These are phyloP conservation scores for Trichothecium roseum DNA, from an alignment of 2,329 filamentous ascomycete genomes.

Conservation along the genomic window DNA sequence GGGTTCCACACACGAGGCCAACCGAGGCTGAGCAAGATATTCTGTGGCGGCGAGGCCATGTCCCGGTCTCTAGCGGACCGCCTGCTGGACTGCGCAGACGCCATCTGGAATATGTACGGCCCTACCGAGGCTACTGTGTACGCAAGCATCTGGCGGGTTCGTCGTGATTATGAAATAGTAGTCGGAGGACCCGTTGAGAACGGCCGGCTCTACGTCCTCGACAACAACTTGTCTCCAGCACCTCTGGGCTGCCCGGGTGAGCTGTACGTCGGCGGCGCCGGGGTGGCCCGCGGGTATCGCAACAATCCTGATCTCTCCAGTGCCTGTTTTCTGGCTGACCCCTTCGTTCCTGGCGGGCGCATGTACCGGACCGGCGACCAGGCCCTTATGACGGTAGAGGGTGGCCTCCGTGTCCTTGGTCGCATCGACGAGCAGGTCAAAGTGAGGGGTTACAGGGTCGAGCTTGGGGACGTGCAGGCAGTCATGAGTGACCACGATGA, in stretches of 20 bases:
- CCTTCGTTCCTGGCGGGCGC: slow-evolving; percentile 5
- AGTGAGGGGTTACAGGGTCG: slow-evolving; percentile 11
- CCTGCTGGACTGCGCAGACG: slow-evolving; percentile 6
- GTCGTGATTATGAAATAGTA: slow-evolving; percentile 8
- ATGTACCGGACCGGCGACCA: slow-evolving; percentile 13
- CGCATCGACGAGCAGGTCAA: slow-evolving; percentile 13
- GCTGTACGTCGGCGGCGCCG: slow-evolving; percentile 19
- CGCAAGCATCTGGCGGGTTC: slow-evolving; percentile 12
- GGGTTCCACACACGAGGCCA: slow-evolving; percentile 7
- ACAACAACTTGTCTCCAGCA: slow-evolving; percentile 19
- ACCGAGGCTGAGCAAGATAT: slow-evolving; percentile 7
- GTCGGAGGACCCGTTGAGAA: slow-evolving; percentile 12
- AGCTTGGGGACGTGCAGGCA: slow-evolving; percentile 11
- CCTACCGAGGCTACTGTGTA: slow-evolving; percentile 15
- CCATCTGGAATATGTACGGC: slow-evolving; percentile 17
- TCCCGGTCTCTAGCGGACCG: slow-evolving; percentile 6
- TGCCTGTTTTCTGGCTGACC: slow-evolving; percentile 5
- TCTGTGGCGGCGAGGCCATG: slow-evolving; percentile 8
- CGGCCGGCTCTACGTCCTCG: slow-evolving; percentile 27
- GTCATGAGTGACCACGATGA: slow-evolving; percentile 5
- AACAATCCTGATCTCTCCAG: slow-evolving; percentile 7
- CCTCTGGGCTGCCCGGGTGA: slow-evolving; percentile 24
- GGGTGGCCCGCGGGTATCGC: slow-evolving; percentile 13
- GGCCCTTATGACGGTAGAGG: slow-evolving; percentile 7
- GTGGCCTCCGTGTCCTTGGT: slow-evolving; percentile 9